phyloP scores from a whole-genome alignment of 345 rosid species.

The Syzygium aqueum region DNA sequence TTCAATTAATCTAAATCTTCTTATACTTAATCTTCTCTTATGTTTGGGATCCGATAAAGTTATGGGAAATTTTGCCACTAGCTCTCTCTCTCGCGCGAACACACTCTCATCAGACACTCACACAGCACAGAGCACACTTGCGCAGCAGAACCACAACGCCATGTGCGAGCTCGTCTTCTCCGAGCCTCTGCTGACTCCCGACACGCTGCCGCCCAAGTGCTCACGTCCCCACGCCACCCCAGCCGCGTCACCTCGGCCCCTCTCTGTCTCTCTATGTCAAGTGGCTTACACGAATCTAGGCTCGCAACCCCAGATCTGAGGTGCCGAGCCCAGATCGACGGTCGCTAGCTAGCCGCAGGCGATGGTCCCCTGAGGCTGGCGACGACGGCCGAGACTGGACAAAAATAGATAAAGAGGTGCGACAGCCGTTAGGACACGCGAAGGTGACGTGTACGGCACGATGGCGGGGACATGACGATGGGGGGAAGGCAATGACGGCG shows the following conservation, averaged over 20 bases:
- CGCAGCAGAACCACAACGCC: not conserved
- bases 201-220: not conserved
- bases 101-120: not conserved
- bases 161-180: not conserved
- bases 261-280: not conserved
- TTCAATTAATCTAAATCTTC: not conserved
- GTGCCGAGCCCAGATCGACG: no score
- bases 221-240: not conserved
- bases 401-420: no score
- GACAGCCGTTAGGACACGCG: no score
- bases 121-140: no score
- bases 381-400: no score
- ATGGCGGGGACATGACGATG: no score
- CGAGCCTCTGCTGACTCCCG: not conserved
- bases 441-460: not conserved
- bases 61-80: not conserved
- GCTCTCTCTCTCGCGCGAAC: rapidly evolving
- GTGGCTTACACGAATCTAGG: not conserved
- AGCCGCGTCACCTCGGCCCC: not conserved
- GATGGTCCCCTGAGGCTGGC: no score
- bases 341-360: no score
- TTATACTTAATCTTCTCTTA: not conserved
- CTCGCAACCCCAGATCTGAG: no score
- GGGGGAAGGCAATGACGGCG: no score
- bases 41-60: not conserved